Base-by-base conservation (phyloP, 2,329 filamentous ascomycete genomes). In the Fusarium liriodendri region DNA sequence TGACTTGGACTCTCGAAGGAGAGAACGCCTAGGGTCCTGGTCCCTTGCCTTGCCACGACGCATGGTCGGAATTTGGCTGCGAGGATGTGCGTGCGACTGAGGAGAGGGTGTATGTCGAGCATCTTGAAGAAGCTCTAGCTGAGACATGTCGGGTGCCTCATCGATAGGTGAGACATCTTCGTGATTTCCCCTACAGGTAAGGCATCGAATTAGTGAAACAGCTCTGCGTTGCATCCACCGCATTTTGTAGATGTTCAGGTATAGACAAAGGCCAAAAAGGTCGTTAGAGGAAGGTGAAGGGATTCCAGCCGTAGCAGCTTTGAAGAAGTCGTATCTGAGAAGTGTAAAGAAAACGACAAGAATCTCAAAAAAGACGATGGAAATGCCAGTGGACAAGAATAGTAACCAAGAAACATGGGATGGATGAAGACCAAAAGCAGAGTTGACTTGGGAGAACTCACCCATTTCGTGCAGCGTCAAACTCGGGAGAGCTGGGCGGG, bases 401-500 rank as follows among this genome's bases (percentile, higher is more conserved):
- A 63, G 62, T 64, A 70, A 68, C 50, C 74, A 73, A 75, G 67
- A 72, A 70, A 65, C 18, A 25, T 27, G 57, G 22, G 64, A 57
- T 38, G 22, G 25, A 33, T 52, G 18, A 20, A 11, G 47, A 32
- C 47, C 47, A 64, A 62, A 42, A 50, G 32, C 33, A 67, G 42
- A 52, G 50, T n/a, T 52, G 55, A 63, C 55, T 52, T 52, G 66
- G 66, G 40, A 66, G 59, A 59, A 85, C 87, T 85, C 83, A 89
- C 86, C 75, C 80, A 74, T 84, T 67, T 62, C 77, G 79, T 38
- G 78, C 75, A 59, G 80, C 79, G 54, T 80, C 77, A 11, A 82
- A 76, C 65, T 90, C 89, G 27, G 89, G 88, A 47, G 89, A 90
- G 82, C 88, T 90, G 33, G 88, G 88, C 62, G 89, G 89, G 13